phyloP scores from a whole-genome alignment of 2,329 filamentous ascomycete genomes.

The Ambrosiella cleistominuta region DNA sequence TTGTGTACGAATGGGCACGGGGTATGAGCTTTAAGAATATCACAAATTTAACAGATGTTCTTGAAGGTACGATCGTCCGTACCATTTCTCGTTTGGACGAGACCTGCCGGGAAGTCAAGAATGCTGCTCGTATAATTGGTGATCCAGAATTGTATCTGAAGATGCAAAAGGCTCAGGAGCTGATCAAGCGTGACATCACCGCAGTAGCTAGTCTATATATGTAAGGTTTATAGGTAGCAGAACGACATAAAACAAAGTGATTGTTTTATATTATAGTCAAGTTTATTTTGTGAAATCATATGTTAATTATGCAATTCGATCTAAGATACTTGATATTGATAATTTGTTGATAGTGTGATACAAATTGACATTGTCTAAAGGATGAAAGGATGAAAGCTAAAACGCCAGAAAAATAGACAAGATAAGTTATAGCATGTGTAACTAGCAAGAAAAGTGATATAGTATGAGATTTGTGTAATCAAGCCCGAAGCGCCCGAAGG shows the following conservation, averaged over 20 bases:
- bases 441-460: neutral
- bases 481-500: slow-evolving; percentile 37
- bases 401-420: too few relatives aligned
- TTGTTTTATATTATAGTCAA: neutral
- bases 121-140: slow-evolving; percentile 84
- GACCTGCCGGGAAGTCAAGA: slow-evolving; percentile 93
- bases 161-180: slow-evolving; percentile 93
- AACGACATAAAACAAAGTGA: neutral
- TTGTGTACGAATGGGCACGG: slow-evolving; percentile 95
- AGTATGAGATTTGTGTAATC: slow-evolving; percentile 11
- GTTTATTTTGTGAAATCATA: neutral
- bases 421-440: too few relatives aligned
- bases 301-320: too few relatives aligned
- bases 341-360: too few relatives aligned
- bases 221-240: slow-evolving; percentile 25
- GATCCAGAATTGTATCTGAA: slow-evolving; percentile 86
- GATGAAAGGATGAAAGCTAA: too few relatives aligned
- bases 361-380: too few relatives aligned
- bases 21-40: slow-evolving; percentile 99
- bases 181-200: slow-evolving; percentile 92
- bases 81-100: slow-evolving; percentile 90
- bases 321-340: too few relatives aligned
- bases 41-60: slow-evolving; percentile 83
- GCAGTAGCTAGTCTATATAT: slow-evolving; percentile 80
- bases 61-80: slow-evolving; percentile 91